Evolutionary conservation across 1,284 basidiomycete species (phyloP).

Genomic region (Tetrapyrgos nigripes): DNA sequence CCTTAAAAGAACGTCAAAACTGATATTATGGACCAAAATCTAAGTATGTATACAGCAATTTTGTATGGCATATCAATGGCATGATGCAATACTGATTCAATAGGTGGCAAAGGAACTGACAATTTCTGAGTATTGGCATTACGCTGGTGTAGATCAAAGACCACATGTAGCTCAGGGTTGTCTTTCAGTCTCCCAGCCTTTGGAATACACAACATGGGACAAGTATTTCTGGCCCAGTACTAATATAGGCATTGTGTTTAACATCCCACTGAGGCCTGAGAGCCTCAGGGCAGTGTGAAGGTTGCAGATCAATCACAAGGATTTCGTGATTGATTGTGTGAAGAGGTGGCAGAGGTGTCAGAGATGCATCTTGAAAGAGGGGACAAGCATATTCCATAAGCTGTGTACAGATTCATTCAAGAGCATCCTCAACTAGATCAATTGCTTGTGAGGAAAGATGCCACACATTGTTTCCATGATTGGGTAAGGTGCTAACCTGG

Average conservation of each 20-base stretch:
- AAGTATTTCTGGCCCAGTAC: constrained; percentile 21
- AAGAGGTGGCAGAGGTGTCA: constrained; percentile 20
- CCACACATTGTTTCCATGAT: constrained; percentile 14
- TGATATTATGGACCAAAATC: no score
- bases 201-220: constrained; percentile 34
- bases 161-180: constrained; percentile 9
- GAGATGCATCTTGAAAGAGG: no score
- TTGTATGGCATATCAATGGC: no score
- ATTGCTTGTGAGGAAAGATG: constrained; percentile 12
- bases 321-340: constrained; percentile 30
- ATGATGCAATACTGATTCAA: no score
- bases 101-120: constrained; percentile 19
- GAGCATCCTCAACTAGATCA: no score
- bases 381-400: no score
- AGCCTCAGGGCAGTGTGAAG: constrained; percentile 14
- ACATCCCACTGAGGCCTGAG: constrained; percentile 23
- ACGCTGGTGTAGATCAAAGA: constrained; percentile 13
- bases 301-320: constrained; percentile 21
- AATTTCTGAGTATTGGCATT: constrained; percentile 17
- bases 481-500: constrained; percentile 8
- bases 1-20: no score
- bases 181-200: constrained; percentile 21
- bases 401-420: no score
- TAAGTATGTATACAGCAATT: no score
- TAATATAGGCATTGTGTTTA: constrained; percentile 22